phyloP scores from a whole-genome alignment of 2,329 filamentous ascomycete species.

The Aspergillus oerlinghausenensis region DNA sequence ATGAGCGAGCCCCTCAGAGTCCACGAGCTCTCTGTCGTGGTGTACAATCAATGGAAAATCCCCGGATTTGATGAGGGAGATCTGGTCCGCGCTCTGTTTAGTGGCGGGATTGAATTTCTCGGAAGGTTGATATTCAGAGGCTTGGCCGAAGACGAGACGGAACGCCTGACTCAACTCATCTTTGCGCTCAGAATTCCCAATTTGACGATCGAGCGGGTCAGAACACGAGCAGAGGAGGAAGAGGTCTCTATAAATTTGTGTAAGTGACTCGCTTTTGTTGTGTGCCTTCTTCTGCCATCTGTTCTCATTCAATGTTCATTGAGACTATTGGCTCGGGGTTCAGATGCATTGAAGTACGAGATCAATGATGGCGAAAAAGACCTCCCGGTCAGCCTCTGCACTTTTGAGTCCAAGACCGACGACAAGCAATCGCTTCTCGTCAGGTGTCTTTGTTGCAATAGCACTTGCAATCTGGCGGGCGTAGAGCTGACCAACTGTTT shows the following conservation, averaged over 20 bases:
- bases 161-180: constrained; percentile 2
- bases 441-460: constrained; percentile 65
- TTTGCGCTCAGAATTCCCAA: constrained; percentile 2
- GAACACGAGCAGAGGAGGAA: constrained; percentile 5
- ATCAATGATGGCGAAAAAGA: constrained; percentile 41
- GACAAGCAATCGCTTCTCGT: constrained; percentile 56
- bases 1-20: constrained; percentile 7
- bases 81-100: constrained; percentile 11
- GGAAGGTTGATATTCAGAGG: constrained; percentile 10
- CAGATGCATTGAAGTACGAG: constrained; percentile 41
- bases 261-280: constrained; percentile 3
- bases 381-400: constrained; percentile 36
- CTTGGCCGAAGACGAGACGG: constrained; percentile 11
- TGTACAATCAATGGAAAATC: constrained; percentile 14
- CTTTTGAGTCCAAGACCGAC: constrained; percentile 55
- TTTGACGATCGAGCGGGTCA: constrained; percentile 8
- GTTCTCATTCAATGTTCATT: neutral
- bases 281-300: neutral
- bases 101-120: constrained; percentile 12
- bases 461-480: constrained; percentile 84
- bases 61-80: constrained; percentile 13
- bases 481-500: constrained; percentile 81
- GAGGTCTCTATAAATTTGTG: constrained; percentile 9
- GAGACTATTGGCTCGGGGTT: constrained; percentile 2
- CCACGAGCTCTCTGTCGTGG: constrained; percentile 11